These are phyloP conservation scores for Lactarius pseudohatsudake DNA, from an alignment of 768 basidiomycete genomes.

Conservation along the genomic window DNA sequence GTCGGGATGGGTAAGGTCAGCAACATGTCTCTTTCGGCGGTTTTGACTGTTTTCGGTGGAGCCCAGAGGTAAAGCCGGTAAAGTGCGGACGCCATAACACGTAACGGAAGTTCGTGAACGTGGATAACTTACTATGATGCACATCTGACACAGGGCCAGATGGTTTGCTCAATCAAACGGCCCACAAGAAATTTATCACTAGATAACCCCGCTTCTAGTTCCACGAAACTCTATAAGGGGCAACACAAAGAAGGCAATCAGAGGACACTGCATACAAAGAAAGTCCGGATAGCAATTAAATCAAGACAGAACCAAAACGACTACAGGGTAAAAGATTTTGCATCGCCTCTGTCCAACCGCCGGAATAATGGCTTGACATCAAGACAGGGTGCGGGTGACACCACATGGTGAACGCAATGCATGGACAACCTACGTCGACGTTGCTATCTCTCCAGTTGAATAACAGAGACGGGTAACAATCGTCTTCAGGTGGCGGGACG, in stretches of 20 bases:
- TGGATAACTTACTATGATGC: too few species aligned
- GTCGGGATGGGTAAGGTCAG: slow-evolving; percentile 40
- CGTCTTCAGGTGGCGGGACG: slow-evolving; percentile 31
- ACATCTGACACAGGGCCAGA: not conserved
- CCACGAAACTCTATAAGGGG: slow-evolving; percentile 3
- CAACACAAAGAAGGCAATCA: not conserved
- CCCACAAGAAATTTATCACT: not conserved
- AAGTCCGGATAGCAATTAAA: slow-evolving; percentile 9
- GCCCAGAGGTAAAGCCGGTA: too few species aligned
- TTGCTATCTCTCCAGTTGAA: slow-evolving; percentile 32
- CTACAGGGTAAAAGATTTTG: not conserved
- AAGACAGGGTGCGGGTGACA: slow-evolving; percentile 4
- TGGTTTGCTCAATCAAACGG: not conserved
- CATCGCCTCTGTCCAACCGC: slow-evolving; percentile 13
- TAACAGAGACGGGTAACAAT: slow-evolving; percentile 30
- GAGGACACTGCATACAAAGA: not conserved
- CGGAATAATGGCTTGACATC: slow-evolving; percentile 9
- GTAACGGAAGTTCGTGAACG: too few species aligned
- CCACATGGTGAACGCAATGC: slow-evolving; percentile 20
- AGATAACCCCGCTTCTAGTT: not conserved
- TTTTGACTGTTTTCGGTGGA: too few species aligned
- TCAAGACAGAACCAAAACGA: slow-evolving; percentile 5
- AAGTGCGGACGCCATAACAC: not conserved
- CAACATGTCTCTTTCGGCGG: not conserved
- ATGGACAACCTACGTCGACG: slow-evolving; percentile 26